Percentiles rank a stretch among this genome's conserved stretches.
These are phyloP conservation scores for Kokia cookei DNA, from an alignment of 441 rosid species.

Conservation along the genomic window DNA sequence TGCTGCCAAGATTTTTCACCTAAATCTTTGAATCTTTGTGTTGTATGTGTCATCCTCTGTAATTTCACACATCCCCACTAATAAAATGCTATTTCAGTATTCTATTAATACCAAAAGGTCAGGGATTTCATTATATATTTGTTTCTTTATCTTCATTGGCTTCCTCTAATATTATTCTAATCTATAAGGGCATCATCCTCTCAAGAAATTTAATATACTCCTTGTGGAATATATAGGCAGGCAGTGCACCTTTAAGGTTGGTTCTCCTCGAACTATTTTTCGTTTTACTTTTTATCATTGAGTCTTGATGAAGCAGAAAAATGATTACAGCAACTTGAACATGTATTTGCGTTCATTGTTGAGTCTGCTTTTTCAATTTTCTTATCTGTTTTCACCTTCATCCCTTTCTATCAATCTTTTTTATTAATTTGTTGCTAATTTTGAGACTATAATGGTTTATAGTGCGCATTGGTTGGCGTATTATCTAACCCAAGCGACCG, in stretches of 20 bases:
- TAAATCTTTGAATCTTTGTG: constrained; percentile 16
- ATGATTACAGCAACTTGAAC: background rate
- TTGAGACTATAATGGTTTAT: background rate
- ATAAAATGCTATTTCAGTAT: background rate
- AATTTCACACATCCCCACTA: constrained; percentile 5
- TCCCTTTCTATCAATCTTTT: background rate
- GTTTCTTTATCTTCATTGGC: background rate
- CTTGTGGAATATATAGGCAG: background rate
- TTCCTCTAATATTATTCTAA: background rate
- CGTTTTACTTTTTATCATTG: background rate
- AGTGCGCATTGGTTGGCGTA: background rate
- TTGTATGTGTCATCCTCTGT: constrained; percentile 10
- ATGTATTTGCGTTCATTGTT: constrained; percentile 1
- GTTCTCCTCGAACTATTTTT: background rate
- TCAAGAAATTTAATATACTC: too few relatives aligned
- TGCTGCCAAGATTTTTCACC: constrained; percentile 18
- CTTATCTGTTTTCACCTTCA: background rate
- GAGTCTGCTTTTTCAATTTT: background rate
- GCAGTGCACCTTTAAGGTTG: background rate
- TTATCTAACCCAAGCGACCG: constrained; percentile 10
- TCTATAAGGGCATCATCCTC: too few relatives aligned
- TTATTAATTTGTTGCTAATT: background rate
- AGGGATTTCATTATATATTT: background rate
- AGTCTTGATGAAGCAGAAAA: background rate
- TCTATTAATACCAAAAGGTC: background rate